Percentiles rank a stretch among this genome's conserved stretches.
phyloP scores from a whole-genome alignment of 192 early-diverging fungal species.

The Rhizophagus clarus region DNA sequence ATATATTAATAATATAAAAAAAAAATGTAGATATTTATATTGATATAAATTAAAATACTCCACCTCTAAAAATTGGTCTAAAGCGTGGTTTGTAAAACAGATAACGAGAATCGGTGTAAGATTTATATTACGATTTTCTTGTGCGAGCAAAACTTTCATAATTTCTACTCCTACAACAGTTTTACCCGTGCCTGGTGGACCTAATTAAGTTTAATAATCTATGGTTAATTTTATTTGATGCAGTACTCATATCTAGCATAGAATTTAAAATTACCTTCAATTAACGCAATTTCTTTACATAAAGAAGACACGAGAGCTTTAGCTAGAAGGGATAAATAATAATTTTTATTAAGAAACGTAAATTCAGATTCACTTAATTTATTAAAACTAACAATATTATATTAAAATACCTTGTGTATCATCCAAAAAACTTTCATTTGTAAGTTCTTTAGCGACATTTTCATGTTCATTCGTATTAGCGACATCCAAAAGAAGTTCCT shows the following conservation, averaged over 20 bases:
- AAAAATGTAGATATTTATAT: no score
- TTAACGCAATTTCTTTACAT: slow-evolving; percentile 50
- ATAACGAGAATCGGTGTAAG: slow-evolving; percentile 52
- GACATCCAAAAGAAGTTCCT: slow-evolving; percentile 26
- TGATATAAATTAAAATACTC: no score
- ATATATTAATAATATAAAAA: not conserved
- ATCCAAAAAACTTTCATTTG: slow-evolving; percentile 42
- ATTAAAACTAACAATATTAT: not conserved
- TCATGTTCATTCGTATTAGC: not conserved
- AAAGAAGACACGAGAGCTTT: slow-evolving; percentile 51
- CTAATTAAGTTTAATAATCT: not conserved
- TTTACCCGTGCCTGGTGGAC: slow-evolving; percentile 59
- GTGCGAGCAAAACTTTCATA: slow-evolving; percentile 42
- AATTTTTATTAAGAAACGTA: no score
- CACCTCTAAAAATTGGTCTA: slow-evolving; percentile 60
- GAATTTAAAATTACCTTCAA: slow-evolving; percentile 47
- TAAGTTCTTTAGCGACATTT: slow-evolving; percentile 9
- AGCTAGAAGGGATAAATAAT: slow-evolving; percentile 12
- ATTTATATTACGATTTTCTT: slow-evolving; percentile 32
- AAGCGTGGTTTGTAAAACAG: slow-evolving; percentile 64
- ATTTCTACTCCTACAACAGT: slow-evolving; percentile 54
- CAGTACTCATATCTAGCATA: no score
- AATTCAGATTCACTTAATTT: no score
- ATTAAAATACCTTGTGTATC: slow-evolving; percentile 43
- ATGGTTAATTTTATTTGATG: no score